Evolutionary conservation across 2,329 filamentous ascomycete species (phyloP).

Genomic region (Epichloe coenophiala): DNA sequence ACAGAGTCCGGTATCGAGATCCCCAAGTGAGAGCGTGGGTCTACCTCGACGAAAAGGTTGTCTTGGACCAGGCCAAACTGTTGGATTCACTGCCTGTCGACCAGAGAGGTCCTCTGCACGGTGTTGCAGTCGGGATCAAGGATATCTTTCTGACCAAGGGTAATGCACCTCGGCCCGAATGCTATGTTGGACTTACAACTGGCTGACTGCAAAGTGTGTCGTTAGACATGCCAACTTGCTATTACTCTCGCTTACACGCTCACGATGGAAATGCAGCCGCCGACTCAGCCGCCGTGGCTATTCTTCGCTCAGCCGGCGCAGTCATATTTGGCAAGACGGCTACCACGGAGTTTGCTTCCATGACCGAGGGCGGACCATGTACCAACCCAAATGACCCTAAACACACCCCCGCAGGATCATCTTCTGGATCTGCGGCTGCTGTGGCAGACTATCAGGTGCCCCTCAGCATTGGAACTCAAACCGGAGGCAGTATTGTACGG

Average conservation of each 20-base stretch:
- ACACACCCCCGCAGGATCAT: conserved; percentile 55
- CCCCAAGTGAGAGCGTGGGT: conserved; percentile 35
- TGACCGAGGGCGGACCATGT: conserved; percentile 36
- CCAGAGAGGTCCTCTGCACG: conserved; percentile 41
- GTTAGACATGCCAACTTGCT: conserved; percentile 40
- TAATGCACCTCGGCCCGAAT: conserved; percentile 8
- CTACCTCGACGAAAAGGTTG: conserved; percentile 28
- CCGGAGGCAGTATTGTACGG: conserved; percentile 48
- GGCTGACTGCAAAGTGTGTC: background rate
- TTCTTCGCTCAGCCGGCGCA: conserved; percentile 39
- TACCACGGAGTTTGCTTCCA: conserved; percentile 52
- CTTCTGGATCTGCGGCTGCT: conserved; percentile 51
- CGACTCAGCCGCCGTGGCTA: conserved; percentile 38
- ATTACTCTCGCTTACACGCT: conserved; percentile 40
- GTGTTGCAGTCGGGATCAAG: conserved; percentile 44
- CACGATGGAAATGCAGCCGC: conserved; percentile 26
- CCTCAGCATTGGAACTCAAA: conserved; percentile 50
- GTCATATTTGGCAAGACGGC: conserved; percentile 37
- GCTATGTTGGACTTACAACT: background rate
- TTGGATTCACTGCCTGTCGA: conserved; percentile 35
- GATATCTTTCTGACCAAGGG: conserved; percentile 46
- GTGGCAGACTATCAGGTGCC: conserved; percentile 52
- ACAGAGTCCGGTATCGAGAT: conserved; percentile 30
- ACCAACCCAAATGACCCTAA: conserved; percentile 53
- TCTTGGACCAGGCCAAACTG: conserved; percentile 33